phyloP scores from a whole-genome alignment of 202 grass and related monocot genomes.

The Brachypodium distachyon region DNA sequence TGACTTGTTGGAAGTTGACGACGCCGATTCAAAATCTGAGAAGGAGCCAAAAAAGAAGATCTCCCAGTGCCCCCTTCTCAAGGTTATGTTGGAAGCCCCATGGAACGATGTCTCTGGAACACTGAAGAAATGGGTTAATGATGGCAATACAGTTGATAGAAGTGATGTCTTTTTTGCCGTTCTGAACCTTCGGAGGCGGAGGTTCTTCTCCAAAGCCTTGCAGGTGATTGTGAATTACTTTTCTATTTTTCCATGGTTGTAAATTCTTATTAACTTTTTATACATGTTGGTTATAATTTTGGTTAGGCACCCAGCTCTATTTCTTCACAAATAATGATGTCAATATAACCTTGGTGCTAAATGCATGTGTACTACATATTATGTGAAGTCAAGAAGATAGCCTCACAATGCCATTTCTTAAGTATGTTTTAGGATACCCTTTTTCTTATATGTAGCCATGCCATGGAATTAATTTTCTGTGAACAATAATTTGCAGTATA shows the following conservation, averaged over 20 bases:
- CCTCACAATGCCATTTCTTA: neutral
- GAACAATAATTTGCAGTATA: neutral
- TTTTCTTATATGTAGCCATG: neutral
- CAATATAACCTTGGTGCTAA: neutral
- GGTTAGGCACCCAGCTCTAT: neutral
- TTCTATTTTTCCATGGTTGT: neutral
- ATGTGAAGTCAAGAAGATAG: too few relatives aligned
- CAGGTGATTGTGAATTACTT: conserved; percentile 33
- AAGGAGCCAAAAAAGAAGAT: conserved; percentile 13
- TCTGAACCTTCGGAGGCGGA: conserved; percentile 36
- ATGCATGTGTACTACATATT: neutral
- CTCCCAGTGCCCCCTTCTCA: conserved; percentile 25
- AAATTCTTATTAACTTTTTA: neutral
- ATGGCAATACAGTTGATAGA: conserved; percentile 46
- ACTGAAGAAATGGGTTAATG: conserved; percentile 58
- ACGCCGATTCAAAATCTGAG: conserved; percentile 34
- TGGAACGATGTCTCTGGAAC: neutral
- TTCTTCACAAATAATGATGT: neutral
- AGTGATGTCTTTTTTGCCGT: conserved; percentile 19
- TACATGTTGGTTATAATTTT: neutral
- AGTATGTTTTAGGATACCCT: neutral
- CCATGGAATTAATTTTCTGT: neutral
- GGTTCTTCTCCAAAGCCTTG: conserved; percentile 51
- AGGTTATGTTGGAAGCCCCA: conserved; percentile 26
- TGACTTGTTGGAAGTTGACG: conserved; percentile 26